A percentile compares a stretch with the other conserved stretches of the same genome.
Evolutionary conservation across 2,329 filamentous ascomycete species (phyloP).

Genomic region (Zymoseptoria ardabiliae): DNA sequence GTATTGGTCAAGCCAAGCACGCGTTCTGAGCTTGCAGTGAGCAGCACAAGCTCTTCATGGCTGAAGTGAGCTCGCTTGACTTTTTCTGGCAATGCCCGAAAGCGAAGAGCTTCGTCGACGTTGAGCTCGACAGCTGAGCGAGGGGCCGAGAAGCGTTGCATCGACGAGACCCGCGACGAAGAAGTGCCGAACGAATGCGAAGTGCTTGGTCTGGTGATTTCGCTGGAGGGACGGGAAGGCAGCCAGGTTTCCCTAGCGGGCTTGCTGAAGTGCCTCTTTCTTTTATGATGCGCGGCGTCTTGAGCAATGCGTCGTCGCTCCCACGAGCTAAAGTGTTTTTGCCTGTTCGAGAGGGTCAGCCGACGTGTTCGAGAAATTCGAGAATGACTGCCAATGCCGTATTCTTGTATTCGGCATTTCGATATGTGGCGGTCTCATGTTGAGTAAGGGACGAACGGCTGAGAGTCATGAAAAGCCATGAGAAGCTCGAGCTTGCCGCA

Average conservation of each 20-base stretch:
- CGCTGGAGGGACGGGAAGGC: conserved; percentile 23
- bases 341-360: conserved; percentile 24
- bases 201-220: conserved; percentile 21
- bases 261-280: conserved; percentile 15
- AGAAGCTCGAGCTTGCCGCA: not conserved
- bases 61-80: conserved; percentile 64
- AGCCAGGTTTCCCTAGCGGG: conserved; percentile 12
- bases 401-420: not conserved
- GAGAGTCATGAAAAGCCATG: not conserved
- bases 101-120: conserved; percentile 44
- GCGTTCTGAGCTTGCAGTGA: conserved; percentile 48
- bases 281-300: conserved; percentile 32
- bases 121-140: conserved; percentile 22
- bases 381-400: not conserved
- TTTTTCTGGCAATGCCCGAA: conserved; percentile 63
- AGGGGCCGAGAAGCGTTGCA: conserved; percentile 7
- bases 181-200: conserved; percentile 9
- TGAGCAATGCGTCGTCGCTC: conserved; percentile 63
- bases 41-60: conserved; percentile 59
- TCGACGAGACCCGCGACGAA: conserved; percentile 3
- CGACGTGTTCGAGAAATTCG: not conserved
- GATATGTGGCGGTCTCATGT: conserved; percentile 9
- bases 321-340: conserved; percentile 66
- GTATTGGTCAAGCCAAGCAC: conserved; percentile 12
- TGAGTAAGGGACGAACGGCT: not conserved